Conservation (phyloP, 805 yeast species). For the Ogataea haglerorum region DNA sequence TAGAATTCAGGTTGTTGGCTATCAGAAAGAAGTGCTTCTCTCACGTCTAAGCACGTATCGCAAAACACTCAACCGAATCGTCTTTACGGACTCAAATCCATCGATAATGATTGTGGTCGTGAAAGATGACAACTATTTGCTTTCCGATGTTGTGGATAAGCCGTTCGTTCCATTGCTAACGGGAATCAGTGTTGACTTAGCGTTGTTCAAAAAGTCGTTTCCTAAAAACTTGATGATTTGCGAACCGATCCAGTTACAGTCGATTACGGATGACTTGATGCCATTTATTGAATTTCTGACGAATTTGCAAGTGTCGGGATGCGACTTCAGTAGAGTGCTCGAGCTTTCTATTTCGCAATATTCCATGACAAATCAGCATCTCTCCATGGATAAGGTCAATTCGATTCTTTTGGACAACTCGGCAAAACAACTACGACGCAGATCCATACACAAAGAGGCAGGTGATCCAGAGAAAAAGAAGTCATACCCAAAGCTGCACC, state of each 20-base stretch:
- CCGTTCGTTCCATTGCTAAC: slow-evolving; percentile 32
- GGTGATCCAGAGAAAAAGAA: slow-evolving; percentile 5
- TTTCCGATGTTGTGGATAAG: slow-evolving; percentile 27
- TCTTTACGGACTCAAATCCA: slow-evolving; percentile 26
- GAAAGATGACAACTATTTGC: slow-evolving; percentile 27
- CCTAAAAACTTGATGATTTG: slow-evolving; percentile 29
- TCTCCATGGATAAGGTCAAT: slow-evolving; percentile 20
- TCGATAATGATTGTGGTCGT: slow-evolving; percentile 18
- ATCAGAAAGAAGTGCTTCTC: slow-evolving; percentile 17
- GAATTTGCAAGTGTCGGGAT: slow-evolving; percentile 21
- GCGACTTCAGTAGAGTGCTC: slow-evolving; percentile 13
- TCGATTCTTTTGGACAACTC: slow-evolving; percentile 24
- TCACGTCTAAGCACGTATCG: slow-evolving; percentile 26
- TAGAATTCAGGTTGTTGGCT: slow-evolving; percentile 30
- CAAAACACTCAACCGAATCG: slow-evolving; percentile 29
- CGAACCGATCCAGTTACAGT: slow-evolving; percentile 29
- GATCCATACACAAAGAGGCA: slow-evolving; percentile 1
- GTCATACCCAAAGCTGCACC: slow-evolving; percentile 9
- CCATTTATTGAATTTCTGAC: slow-evolving; percentile 31
- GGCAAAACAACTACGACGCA: slow-evolving; percentile 8
- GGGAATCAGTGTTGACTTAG: slow-evolving; percentile 2
- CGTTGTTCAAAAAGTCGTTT: slow-evolving; percentile 12
- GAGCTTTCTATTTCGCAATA: slow-evolving; percentile 8
- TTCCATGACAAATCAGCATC: slow-evolving; percentile 4
- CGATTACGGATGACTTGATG: slow-evolving; percentile 32